These are phyloP conservation scores for Xerocomellus amylosporus DNA, from an alignment of 768 basidiomycete species.

Conservation along the genomic window DNA sequence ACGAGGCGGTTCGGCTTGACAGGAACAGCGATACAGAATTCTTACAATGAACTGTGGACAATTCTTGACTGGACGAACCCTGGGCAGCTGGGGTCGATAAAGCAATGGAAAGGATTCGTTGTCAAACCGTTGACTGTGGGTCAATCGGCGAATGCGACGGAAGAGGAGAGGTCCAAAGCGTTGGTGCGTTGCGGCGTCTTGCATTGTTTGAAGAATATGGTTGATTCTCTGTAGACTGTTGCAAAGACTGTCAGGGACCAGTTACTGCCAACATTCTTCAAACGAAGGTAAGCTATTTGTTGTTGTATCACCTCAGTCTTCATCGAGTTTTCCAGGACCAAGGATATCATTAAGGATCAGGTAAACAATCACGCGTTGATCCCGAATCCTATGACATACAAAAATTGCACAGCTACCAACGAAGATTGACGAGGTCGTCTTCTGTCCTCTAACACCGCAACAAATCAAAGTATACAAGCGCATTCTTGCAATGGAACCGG, in stretches of 20 bases:
- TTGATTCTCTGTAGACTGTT: conserved; percentile 41
- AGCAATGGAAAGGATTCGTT: conserved; percentile 77
- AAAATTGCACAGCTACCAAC: conserved; percentile 60
- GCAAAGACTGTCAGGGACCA: conserved; percentile 61
- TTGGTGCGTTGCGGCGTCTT: conserved; percentile 35
- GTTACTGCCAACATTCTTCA: conserved; percentile 78
- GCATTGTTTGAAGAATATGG: not conserved
- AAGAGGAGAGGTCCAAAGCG: conserved; percentile 57
- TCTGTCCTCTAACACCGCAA: conserved; percentile 76
- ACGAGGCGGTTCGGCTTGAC: conserved; percentile 79
- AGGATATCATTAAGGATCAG: conserved; percentile 71
- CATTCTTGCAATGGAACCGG: conserved; percentile 57
- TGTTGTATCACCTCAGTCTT: not conserved
- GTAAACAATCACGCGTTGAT: conserved; percentile 29
- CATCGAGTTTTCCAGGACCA: conserved; percentile 48
- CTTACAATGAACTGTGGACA: conserved; percentile 88
- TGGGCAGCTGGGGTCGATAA: conserved; percentile 63
- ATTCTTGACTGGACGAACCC: conserved; percentile 93
- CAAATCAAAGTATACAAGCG: conserved; percentile 76
- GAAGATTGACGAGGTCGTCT: conserved; percentile 90
- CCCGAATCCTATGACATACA: not conserved
- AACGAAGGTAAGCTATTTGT: conserved; percentile 55
- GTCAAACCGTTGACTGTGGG: conserved; percentile 63
- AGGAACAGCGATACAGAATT: conserved; percentile 82
- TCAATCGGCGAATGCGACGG: conserved; percentile 63